These are phyloP conservation scores for Anthostomella pinea DNA, from an alignment of 2,329 filamentous ascomycete species.

Conservation along the genomic window DNA sequence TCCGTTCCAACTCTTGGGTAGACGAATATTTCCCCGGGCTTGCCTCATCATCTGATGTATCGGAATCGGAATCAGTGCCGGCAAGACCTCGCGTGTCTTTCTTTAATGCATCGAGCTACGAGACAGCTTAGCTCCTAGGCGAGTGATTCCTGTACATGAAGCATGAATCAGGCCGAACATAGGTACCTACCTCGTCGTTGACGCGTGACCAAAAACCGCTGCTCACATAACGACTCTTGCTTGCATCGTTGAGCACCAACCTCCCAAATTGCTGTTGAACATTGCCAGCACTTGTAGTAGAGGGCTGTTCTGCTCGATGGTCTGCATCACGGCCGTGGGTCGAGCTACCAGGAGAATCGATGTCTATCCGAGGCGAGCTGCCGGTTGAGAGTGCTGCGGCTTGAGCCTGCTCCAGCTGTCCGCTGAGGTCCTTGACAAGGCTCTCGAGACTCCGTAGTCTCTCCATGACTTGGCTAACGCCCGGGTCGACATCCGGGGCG, in stretches of 20 bases:
- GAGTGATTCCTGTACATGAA: too few species aligned
- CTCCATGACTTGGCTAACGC: conserved; percentile 42
- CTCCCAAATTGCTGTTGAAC: conserved; percentile 45
- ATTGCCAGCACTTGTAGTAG: conserved; percentile 4
- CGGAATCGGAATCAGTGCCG: conserved; percentile 32
- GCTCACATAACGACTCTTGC: conserved; percentile 45
- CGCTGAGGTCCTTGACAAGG: conserved; percentile 49
- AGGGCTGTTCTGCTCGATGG: conserved; percentile 4
- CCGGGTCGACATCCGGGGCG: conserved; percentile 24
- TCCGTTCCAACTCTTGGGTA: conserved; percentile 39
- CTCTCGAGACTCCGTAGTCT: conserved; percentile 47
- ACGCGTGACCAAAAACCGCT: conserved; percentile 55
- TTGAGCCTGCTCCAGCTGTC: conserved; percentile 44
- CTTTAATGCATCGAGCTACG: conserved; percentile 44
- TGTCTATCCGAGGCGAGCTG: too few species aligned
- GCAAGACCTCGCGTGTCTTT: conserved; percentile 36
- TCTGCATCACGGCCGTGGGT: conserved; percentile 20
- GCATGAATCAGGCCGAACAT: too few species aligned
- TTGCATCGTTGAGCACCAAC: conserved; percentile 44
- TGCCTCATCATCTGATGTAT: conserved; percentile 39
- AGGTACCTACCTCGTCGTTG: conserved; percentile 53
- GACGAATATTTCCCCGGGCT: conserved; percentile 28
- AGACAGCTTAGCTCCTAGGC: too few species aligned
- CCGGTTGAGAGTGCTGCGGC: conserved; percentile 23
- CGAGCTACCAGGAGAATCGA: conserved; percentile 27